Conservation (phyloP, 768 basidiomycete genomes). For the Lactifluus hygrophoroides region DNA sequence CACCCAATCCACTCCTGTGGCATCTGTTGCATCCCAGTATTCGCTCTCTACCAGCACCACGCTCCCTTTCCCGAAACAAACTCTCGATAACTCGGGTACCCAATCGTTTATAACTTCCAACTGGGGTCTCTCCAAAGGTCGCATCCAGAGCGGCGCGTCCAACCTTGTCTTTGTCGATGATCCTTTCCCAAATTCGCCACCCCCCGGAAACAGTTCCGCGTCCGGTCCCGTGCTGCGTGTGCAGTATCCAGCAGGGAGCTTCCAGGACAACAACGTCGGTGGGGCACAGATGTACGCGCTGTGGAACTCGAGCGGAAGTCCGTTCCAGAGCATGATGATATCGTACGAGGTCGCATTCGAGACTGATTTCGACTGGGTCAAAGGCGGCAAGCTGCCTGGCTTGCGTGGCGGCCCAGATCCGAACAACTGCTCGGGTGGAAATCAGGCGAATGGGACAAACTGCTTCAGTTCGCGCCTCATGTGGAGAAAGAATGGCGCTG, state of each 20-base stretch:
- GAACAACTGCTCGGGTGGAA: conserved; percentile 63
- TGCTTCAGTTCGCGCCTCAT: conserved; percentile 71
- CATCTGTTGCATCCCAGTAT: conserved; percentile 39
- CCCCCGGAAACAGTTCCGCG: conserved; percentile 27
- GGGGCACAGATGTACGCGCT: conserved; percentile 61
- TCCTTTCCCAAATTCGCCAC: conserved; percentile 49
- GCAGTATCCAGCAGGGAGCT: conserved; percentile 55
- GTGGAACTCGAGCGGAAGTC: conserved; percentile 54
- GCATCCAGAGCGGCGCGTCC: conserved; percentile 46
- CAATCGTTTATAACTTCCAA: conserved; percentile 41
- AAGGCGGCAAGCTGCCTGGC: conserved; percentile 73
- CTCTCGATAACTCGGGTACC: conserved; percentile 42
- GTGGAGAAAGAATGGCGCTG: conserved; percentile 59
- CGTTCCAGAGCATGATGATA: conserved; percentile 59
- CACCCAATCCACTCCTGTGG: neutral
- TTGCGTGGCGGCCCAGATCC: conserved; percentile 58
- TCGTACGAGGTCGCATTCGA: conserved; percentile 73
- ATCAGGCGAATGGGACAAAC: conserved; percentile 48
- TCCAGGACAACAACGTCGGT: conserved; percentile 43
- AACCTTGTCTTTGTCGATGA: conserved; percentile 59
- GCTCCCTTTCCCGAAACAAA: conserved; percentile 57
- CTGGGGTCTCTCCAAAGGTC: conserved; percentile 56
- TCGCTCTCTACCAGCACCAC: conserved; percentile 51
- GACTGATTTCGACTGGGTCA: conserved; percentile 56
- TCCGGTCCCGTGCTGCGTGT: conserved; percentile 42